Base-by-base conservation (phyloP, 306 rosid species). In the Bauhinia variegata region DNA sequence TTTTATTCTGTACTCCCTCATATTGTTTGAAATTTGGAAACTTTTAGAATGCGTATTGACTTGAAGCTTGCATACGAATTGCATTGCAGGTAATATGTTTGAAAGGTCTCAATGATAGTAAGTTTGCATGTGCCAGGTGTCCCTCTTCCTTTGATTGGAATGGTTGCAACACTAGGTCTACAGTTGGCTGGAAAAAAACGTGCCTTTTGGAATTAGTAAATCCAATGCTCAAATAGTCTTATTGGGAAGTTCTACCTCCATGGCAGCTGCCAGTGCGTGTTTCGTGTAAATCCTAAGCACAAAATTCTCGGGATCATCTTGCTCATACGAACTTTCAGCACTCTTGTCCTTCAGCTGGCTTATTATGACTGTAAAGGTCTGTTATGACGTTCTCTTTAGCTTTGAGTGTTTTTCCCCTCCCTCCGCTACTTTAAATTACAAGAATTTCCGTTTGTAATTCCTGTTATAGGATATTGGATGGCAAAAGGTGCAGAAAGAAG, bases 261-360 rank as follows among this genome's bases (percentile, higher is more conserved):
- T 93, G 96, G 99, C 95, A 8, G 75, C 89, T 80, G 86, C 99
- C 18, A 90, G 96, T 85, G 87, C 86, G 2, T 90, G 79, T 64
- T 88, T 93, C 60, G 58, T 93, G 65, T 93, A 84, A 87, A 80
- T 88, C 78, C 78, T 93, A n/a, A 67, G 79, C 71, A 78, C 97
- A 0, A 42, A 68, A 11, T 85, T 90, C 75, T 46, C 92, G 0
- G 88, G 84, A 23, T 82, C 88, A 13, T 78, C 96, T 30, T 93
- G 96, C 68, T 63, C 84, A 1, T 93, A 93, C 65, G 90, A 90
- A 63, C 37, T 86, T 18, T 93, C 97, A 1, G 98, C 83, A 53
- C 44, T 89, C 49, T 74, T 93, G 65, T 89, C 98, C 0, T 88
- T 88, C 85, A 80, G 82, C 78, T 85, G 90, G 23, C 80, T 90